These are phyloP conservation scores for Lactarius quietus DNA, from an alignment of 768 basidiomycete genomes.

Conservation along the genomic window DNA sequence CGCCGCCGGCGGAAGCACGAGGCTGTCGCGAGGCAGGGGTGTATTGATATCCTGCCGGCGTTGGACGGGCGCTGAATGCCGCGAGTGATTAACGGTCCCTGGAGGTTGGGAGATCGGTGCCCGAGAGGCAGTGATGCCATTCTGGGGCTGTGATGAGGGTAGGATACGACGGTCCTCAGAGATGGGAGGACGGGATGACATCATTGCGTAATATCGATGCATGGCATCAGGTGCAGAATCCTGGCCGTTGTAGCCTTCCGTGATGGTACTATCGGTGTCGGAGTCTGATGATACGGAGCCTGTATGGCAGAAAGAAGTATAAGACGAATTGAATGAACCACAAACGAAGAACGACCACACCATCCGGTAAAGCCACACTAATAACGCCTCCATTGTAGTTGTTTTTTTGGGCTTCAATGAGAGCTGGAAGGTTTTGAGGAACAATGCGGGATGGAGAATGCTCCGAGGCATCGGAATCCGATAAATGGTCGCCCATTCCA, in stretches of 20 bases:
- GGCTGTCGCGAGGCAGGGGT: slow-evolving; percentile 23
- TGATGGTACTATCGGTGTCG: slow-evolving; percentile 27
- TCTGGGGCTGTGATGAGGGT: slow-evolving; percentile 20
- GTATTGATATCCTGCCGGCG: slow-evolving; percentile 19
- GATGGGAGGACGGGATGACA: slow-evolving; percentile 21
- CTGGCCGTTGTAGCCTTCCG: slow-evolving; percentile 23
- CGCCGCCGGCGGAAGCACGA: slow-evolving; percentile 11
- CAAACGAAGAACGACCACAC: slow-evolving; percentile 7
- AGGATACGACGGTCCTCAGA: slow-evolving; percentile 23
- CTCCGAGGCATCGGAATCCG: slow-evolving; percentile 14
- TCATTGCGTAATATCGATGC: slow-evolving; percentile 19
- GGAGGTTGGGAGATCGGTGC: slow-evolving; percentile 11
- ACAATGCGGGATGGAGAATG: slow-evolving; percentile 22
- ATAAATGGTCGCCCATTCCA: slow-evolving; percentile 5
- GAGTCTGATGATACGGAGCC: slow-evolving; percentile 26
- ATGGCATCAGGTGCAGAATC: slow-evolving; percentile 8
- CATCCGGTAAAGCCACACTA: slow-evolving; percentile 20
- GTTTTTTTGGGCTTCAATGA: slow-evolving; percentile 25
- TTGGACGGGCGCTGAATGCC: slow-evolving; percentile 8
- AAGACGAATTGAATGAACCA: background rate
- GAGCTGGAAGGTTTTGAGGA: slow-evolving; percentile 23
- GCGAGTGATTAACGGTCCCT: slow-evolving; percentile 9
- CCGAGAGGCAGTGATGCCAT: slow-evolving; percentile 8
- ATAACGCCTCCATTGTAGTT: slow-evolving; percentile 22
- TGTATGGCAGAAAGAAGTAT: background rate